Base-by-base conservation (phyloP, 768 basidiomycete species). In the Exsudoporus frostii region DNA sequence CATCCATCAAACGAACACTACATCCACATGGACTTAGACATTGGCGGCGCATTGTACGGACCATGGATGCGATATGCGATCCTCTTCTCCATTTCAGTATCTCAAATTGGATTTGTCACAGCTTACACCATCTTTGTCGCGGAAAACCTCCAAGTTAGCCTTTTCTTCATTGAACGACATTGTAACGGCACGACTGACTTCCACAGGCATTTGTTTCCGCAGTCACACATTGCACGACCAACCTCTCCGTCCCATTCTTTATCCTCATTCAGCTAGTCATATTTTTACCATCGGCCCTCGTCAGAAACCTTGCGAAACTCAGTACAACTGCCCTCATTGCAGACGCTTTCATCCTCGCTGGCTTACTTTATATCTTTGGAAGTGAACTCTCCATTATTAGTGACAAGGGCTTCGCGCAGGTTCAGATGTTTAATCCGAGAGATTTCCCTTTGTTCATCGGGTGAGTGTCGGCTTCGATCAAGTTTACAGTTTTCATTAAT, bases 121-220 rank as follows among this genome's bases (percentile, higher is more conserved):
- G 94, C 94, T 13, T 99, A 99, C 70, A 92, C 87, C 15, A 97
- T 98, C 67, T 98, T 98, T 68, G 92, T 98, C 39, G 88, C 95
- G 1, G 83, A 95, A 73, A 97, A 95, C 66, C 79, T 93, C 14
- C 84, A 82, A 69, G 81, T 76, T 55, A 17, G 62, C 33, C 2
- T 41, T 29, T 50, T 34, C 37, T 14, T 11, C 10, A 22, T n/a
- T 0, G 5, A 45, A 9, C 25, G 5, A 5, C 32, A 5, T 14
- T 19, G 20, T 36, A 19, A 40, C 15, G 24, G 1, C 6, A 29
- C 40, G 15, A 33, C 54, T 45, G 14, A 65, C 30, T 50, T 50
- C 34, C 72, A n/a, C 65, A 92, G 77, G 87, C 94, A 2, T 93
- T 98, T 71, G 79, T 93, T 34, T 72, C 86, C 55, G 92, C 87